A percentile compares a stretch with the other conserved stretches of the same genome.
phyloP scores from a whole-genome alignment of 2,329 filamentous ascomycete species.

The Proliferodiscus dingleyae region DNA sequence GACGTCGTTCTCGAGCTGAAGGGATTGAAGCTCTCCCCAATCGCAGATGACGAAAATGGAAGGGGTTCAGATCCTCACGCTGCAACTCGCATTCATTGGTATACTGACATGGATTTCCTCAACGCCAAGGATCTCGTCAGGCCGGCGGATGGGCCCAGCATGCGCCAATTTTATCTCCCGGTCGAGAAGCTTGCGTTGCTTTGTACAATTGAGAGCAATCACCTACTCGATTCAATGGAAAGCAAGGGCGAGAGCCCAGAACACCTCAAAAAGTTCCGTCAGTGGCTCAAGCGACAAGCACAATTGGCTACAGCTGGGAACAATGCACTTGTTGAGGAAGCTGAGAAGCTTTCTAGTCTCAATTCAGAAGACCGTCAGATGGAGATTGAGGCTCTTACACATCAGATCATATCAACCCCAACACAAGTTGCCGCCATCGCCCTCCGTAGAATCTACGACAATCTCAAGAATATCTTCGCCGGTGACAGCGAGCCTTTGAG shows the following conservation, averaged over 20 bases:
- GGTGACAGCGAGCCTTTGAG: conserved; percentile 10
- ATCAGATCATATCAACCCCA: too few species aligned
- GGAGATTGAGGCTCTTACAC: too few species aligned
- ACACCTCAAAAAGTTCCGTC: too few species aligned
- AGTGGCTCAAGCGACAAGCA: too few species aligned
- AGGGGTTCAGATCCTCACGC: conserved; percentile 7
- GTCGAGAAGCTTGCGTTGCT: conserved; percentile 15
- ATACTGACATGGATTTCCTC: conserved; percentile 16
- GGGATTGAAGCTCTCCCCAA: conserved; percentile 3
- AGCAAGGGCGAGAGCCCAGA: too few species aligned
- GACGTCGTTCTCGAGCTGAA: background rate
- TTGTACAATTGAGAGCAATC: conserved; percentile 11
- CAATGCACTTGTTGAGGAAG: too few species aligned
- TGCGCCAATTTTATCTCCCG: background rate
- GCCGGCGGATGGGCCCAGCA: conserved; percentile 2
- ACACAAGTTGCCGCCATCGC: too few species aligned
- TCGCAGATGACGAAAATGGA: conserved; percentile 3
- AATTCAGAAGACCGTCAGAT: too few species aligned
- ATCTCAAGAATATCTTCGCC: conserved; percentile 11
- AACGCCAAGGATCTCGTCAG: conserved; percentile 7
- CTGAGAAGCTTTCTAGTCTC: too few species aligned
- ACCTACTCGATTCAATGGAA: too few species aligned
- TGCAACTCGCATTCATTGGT: conserved; percentile 16
- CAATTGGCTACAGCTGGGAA: too few species aligned
- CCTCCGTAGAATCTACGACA: conserved; percentile 22